A percentile compares a stretch with the other conserved stretches of the same genome.
phyloP scores from a whole-genome alignment of 1,284 basidiomycete species.

The Irpex rosettiformis region DNA sequence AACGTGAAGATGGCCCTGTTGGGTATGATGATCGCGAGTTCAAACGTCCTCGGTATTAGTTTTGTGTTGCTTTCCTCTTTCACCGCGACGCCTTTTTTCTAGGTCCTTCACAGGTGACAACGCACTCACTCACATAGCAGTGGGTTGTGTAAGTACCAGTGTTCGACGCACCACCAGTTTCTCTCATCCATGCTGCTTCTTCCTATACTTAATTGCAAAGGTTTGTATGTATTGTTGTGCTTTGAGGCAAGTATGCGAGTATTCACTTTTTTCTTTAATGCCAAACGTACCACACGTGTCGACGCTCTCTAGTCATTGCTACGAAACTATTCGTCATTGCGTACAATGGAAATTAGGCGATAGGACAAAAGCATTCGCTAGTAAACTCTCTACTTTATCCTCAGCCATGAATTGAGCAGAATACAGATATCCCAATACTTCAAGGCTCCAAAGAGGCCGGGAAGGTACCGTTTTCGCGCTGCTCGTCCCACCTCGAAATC shows the following conservation, averaged over 20 bases:
- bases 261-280: not conserved
- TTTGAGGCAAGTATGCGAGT: constrained; percentile 8
- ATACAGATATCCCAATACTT: constrained; percentile 16
- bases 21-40: constrained; percentile 76
- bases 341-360: not conserved
- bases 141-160: constrained; percentile 12
- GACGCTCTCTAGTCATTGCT: not conserved
- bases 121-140: not conserved
- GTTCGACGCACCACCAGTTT: not conserved
- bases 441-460: constrained; percentile 83
- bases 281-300: no score
- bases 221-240: constrained; percentile 8
- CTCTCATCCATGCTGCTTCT: not conserved
- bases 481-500: constrained; percentile 88
- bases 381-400: not conserved
- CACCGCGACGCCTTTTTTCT: not conserved
- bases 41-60: constrained; percentile 77
- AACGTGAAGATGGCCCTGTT: constrained; percentile 58
- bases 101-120: not conserved
- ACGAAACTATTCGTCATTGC: not conserved
- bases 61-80: not conserved
- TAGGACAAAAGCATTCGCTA: not conserved
- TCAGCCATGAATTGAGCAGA: not conserved
- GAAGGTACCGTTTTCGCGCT: constrained; percentile 90
- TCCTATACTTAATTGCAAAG: not conserved